Evolutionary conservation across 139 green algal species (phyloP).

Genomic region (Chlamydomonas schloesseri): DNA sequence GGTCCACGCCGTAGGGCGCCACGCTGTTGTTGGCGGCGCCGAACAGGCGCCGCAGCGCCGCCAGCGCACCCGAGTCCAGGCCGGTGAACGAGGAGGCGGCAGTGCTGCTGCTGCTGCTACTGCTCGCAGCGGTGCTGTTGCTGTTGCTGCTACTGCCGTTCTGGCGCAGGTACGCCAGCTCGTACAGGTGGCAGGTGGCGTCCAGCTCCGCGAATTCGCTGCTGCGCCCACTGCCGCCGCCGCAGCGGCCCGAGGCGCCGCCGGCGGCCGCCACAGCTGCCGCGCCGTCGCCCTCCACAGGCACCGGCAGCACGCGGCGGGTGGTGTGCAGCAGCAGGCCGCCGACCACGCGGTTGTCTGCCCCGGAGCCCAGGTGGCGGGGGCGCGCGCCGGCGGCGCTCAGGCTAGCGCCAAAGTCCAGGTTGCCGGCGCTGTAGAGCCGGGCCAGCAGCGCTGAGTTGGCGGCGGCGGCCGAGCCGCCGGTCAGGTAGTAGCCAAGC

Average conservation of each 20-base stretch:
- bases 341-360: slow-evolving; percentile 53
- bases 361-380: slow-evolving; percentile 10
- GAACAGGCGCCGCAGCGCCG: slow-evolving; percentile 37
- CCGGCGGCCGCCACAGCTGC: background rate
- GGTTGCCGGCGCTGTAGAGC: too few species aligned
- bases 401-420: slow-evolving; percentile 19
- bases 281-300: background rate
- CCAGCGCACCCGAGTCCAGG: background rate
- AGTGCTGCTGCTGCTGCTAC: too few species aligned
- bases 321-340: slow-evolving; percentile 63
- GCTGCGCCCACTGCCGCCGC: background rate
- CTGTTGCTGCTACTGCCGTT: too few species aligned
- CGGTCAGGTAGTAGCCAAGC: slow-evolving; percentile 23
- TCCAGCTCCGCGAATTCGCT: slow-evolving; percentile 32
- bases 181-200: slow-evolving; percentile 46
- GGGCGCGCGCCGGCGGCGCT: background rate
- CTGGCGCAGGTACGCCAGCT: background rate
- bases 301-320: background rate
- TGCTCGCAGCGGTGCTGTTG: too few species aligned
- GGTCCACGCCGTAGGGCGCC: slow-evolving; percentile 57
- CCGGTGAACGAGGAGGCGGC: too few species aligned
- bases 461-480: background rate
- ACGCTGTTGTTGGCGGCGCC: slow-evolving; percentile 13
- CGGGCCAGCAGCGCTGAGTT: too few species aligned
- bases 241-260: background rate